Conservation (phyloP, 2,329 filamentous ascomycete species). For the Aureobasidium lini region DNA sequence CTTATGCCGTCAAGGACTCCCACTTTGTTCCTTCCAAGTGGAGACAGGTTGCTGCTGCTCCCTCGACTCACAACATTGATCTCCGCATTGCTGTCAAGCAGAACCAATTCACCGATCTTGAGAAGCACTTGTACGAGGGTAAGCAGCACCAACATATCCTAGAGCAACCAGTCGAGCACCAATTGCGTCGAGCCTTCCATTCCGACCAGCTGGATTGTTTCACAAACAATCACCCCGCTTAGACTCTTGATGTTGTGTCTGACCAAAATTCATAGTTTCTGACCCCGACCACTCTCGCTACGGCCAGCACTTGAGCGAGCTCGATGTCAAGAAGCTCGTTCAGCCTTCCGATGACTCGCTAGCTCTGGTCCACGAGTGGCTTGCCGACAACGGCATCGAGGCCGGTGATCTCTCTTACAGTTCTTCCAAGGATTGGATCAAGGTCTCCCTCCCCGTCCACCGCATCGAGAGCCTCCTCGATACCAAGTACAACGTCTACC, state of each 20-base stretch:
- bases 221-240: not conserved
- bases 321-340: conserved; percentile 48
- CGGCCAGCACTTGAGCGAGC: conserved; percentile 44
- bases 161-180: no score
- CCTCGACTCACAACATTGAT: conserved; percentile 42
- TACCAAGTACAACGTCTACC: conserved; percentile 48
- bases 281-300: conserved; percentile 48
- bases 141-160: conserved; percentile 14
- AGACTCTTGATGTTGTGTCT: not conserved
- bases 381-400: conserved; percentile 46
- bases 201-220: not conserved
- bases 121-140: conserved; percentile 48
- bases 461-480: conserved; percentile 47
- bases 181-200: not conserved
- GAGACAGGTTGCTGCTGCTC: conserved; percentile 41
- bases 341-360: conserved; percentile 46
- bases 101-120: conserved; percentile 47
- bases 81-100: conserved; percentile 55
- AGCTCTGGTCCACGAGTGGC: conserved; percentile 49
- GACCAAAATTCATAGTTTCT: conserved; percentile 33
- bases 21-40: conserved; percentile 47
- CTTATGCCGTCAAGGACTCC: conserved; percentile 49
- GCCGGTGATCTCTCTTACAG: conserved; percentile 36
- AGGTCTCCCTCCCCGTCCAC: conserved; percentile 44
- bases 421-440: conserved; percentile 52